Conservation (phyloP, 805 yeast species). For the Ogataea trehalophila region DNA sequence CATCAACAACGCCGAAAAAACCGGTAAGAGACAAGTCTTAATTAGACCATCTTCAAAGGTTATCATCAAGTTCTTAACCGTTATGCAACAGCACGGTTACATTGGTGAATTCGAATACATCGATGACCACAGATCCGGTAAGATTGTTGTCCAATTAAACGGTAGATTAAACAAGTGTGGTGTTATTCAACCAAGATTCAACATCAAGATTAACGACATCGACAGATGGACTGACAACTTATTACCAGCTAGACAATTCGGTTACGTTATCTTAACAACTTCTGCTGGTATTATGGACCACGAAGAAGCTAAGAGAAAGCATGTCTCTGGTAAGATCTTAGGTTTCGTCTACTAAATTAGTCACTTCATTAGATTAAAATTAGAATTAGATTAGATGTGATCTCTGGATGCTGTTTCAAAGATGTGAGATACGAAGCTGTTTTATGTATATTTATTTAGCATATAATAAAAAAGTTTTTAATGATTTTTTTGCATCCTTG, state of each 20-base stretch:
- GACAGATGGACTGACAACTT: conserved; percentile 99
- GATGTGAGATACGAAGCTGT: background rate
- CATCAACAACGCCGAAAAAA: conserved; percentile 98
- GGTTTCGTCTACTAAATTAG: conserved; percentile 85
- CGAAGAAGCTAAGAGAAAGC: conserved; percentile 99
- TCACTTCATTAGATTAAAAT: background rate
- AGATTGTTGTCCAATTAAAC: conserved; percentile 93
- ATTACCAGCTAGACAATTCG: conserved; percentile 98
- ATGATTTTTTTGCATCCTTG: conserved; percentile 1
- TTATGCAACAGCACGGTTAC: conserved; percentile 97
- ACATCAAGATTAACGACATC: conserved; percentile 90
- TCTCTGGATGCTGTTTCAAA: background rate
- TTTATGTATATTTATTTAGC: conserved; percentile 2
- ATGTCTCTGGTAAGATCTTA: conserved; percentile 97
- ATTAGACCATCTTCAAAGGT: conserved; percentile 99
- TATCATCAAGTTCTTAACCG: conserved; percentile 92
- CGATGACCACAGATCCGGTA: conserved; percentile 98
- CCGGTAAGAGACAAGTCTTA: conserved; percentile 98
- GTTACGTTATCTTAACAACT: conserved; percentile 95
- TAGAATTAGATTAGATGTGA: background rate
- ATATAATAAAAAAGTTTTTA: conserved; percentile 1
- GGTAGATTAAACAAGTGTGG: conserved; percentile 99
- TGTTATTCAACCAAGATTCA: conserved; percentile 98
- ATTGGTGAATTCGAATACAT: conserved; percentile 98
- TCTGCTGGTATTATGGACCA: conserved; percentile 99